Evolutionary conservation across 2,329 filamentous ascomycete genomes (phyloP), one percentile per base, ranked within the genome.

Genomic region (Cercospora nicotianae): DNA sequence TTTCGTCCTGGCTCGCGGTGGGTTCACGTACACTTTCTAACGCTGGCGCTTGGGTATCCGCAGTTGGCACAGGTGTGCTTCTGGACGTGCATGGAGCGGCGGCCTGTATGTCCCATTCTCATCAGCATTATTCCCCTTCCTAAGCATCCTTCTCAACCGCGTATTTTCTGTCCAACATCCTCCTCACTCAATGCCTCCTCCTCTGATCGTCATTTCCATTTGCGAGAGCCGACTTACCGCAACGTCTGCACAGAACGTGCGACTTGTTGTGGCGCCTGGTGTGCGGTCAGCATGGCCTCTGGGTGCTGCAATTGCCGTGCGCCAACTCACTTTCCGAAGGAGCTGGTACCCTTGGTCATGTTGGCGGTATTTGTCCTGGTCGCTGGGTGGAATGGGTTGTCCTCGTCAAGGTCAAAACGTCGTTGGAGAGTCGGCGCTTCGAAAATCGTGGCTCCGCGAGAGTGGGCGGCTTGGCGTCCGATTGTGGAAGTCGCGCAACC

Each of bases 41-140:
- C 94, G 90, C 96, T 97, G 84, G 95, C 95, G 82, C 93, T 87
- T 82, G 95, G 95, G 87, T 97, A 99, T 83, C 94, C 95, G 89
- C 95, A 99, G 80, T 87, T 89, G 78, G 94, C 84, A 88, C 95
- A 99, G 82, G 93, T 96, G 86, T 97, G 91, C 92, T 99, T 99
- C 89, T 99, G 95, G 87, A 98, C 90, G 91, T 99, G 95, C 85
- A 97, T 90, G 80, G 95, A 97, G 83, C 95, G 94, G 83, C 92
- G 91, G 86, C 94, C 93, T 96, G 79, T 68, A 36, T 18, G 31
- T 58, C 57, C 63, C 53, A 60, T 72, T 67, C 70, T 64, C 51
- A 70, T 78, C 69, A 78, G 74, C 65, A 75, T 70, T 67, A 75
- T 70, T 67, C 63, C 45, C 63, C 73, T 67, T 68, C 20, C 55